Conservation (phyloP, 306 rosid species). For the Vicia villosa region DNA sequence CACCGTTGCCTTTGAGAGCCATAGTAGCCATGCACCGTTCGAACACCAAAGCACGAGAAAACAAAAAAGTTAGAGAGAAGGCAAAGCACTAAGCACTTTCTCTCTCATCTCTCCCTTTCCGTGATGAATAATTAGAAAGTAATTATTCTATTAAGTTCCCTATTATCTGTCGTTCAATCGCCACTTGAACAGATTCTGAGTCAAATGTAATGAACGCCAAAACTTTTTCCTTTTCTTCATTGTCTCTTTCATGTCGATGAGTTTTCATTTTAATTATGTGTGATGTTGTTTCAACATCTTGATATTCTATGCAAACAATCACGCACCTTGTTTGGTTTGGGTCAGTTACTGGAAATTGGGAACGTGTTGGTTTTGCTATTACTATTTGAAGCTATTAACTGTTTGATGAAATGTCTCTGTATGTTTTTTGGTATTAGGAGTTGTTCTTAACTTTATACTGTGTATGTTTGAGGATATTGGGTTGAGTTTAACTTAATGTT, state of each 20-base stretch:
- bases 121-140: too few relatives aligned
- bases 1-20: too few relatives aligned
- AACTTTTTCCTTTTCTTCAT: background rate
- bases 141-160: too few relatives aligned
- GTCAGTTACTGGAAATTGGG: background rate
- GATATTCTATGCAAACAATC: background rate
- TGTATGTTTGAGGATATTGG: background rate
- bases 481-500: background rate
- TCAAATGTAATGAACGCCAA: conserved; percentile 31
- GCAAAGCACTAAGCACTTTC: too few relatives aligned
- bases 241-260: background rate
- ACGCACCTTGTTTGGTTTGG: background rate
- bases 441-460: background rate
- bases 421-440: background rate
- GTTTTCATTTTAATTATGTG: background rate
- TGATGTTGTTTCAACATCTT: background rate
- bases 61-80: too few relatives aligned
- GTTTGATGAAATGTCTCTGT: conserved; percentile 32
- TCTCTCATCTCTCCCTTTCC: too few relatives aligned
- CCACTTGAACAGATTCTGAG: background rate
- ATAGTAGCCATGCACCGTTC: too few relatives aligned
- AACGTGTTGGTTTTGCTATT: background rate
- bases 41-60: too few relatives aligned
- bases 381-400: conserved; percentile 2
- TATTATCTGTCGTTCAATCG: background rate